Percentiles rank a stretch among this genome's conserved stretches.
Conservation (phyloP, 2,329 filamentous ascomycete species). For the Fragosphaeria purpurea region DNA sequence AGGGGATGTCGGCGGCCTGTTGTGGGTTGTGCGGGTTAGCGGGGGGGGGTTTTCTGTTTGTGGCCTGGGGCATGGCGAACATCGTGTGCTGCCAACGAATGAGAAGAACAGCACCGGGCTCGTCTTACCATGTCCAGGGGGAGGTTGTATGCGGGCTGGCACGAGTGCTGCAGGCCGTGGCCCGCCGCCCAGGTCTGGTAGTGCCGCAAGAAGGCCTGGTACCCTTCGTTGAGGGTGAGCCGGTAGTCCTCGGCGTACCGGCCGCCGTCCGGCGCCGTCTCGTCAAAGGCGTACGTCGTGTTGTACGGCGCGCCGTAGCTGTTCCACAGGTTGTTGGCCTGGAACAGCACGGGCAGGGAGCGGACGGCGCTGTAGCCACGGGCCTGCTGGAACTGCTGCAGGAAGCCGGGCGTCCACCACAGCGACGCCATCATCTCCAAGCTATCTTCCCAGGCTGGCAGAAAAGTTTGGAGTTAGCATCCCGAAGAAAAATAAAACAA, state of each 20-base stretch:
- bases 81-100: too few relatives aligned
- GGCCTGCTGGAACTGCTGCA: conserved; percentile 9
- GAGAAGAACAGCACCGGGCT: too few relatives aligned
- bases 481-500: too few relatives aligned
- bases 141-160: conserved; percentile 19
- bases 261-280: conserved; percentile 8
- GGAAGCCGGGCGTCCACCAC: conserved; percentile 16
- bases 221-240: conserved; percentile 8
- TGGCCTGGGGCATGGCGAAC: too few relatives aligned
- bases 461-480: too few relatives aligned
- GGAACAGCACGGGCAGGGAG: conserved; percentile 17
- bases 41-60: too few relatives aligned
- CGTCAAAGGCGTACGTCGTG: conserved; percentile 12
- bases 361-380: conserved; percentile 13
- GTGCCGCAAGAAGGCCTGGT: conserved; percentile 19
- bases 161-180: conserved; percentile 13
- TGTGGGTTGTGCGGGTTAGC: too few relatives aligned
- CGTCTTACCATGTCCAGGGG: conserved; percentile 14
- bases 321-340: conserved; percentile 13
- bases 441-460: conserved; percentile 18
- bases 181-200: conserved; percentile 22
- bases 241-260: conserved; percentile 17
- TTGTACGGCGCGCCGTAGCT: conserved; percentile 14
- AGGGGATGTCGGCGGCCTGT: conserved; percentile 6
- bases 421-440: conserved; percentile 17